Evolutionary conservation across 2,329 filamentous ascomycete species (phyloP).

Genomic region (Colletotrichum sp.): DNA sequence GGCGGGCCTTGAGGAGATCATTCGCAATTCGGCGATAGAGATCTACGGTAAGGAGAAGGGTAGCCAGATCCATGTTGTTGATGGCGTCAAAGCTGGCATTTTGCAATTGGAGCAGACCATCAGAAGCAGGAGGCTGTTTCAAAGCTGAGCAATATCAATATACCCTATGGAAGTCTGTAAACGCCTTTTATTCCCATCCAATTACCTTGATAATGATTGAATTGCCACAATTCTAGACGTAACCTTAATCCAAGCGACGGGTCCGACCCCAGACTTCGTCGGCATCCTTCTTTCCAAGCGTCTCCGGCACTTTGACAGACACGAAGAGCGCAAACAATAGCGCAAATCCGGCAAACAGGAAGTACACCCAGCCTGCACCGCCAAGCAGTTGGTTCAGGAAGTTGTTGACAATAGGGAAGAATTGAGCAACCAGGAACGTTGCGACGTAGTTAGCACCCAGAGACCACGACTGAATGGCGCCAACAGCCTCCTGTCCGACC

Average conservation of each 20-base stretch:
- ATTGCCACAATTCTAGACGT: constrained; percentile 12
- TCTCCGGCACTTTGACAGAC: constrained; percentile 79
- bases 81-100: constrained; percentile 78
- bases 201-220: background rate
- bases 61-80: constrained; percentile 70
- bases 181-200: background rate
- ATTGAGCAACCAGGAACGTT: constrained; percentile 92
- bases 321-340: constrained; percentile 75
- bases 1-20: constrained; percentile 81
- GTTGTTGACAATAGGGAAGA: constrained; percentile 88
- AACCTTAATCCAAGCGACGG: constrained; percentile 56
- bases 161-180: background rate
- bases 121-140: constrained; percentile 46
- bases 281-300: constrained; percentile 79
- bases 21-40: constrained; percentile 71
- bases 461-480: constrained; percentile 88
- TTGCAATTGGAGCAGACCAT: constrained; percentile 64
- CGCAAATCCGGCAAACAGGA: constrained; percentile 84
- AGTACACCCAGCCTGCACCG: constrained; percentile 84
- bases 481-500: constrained; percentile 88
- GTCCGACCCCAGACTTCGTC: constrained; percentile 91
- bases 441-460: constrained; percentile 87
- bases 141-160: background rate
- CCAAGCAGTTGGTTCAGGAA: constrained; percentile 68
- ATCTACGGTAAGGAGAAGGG: constrained; percentile 65